These are phyloP conservation scores for Dactylellina sp. DNA, from an alignment of 2,329 filamentous ascomycete species.

Conservation along the genomic window DNA sequence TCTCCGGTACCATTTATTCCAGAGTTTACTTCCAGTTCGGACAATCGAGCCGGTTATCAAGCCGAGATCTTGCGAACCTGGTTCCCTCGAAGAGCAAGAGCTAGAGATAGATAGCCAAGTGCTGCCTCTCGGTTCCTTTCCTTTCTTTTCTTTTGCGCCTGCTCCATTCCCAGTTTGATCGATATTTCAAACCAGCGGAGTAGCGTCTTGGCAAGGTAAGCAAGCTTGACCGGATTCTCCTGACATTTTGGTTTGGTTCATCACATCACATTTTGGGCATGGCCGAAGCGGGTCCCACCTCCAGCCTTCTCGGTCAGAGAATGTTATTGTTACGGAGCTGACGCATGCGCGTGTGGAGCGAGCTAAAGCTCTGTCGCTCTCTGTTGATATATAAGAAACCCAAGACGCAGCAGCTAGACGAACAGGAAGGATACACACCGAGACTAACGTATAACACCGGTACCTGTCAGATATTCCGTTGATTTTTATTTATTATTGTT, in stretches of 20 bases:
- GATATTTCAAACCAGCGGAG: background rate
- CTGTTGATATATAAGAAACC: conserved; percentile 44
- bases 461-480: conserved; percentile 10
- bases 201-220: conserved; percentile 45
- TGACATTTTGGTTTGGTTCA: conserved; percentile 43
- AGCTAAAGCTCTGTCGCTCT: conserved; percentile 1
- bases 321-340: conserved; percentile 33
- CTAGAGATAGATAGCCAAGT: conserved; percentile 16
- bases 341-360: conserved; percentile 41
- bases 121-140: background rate
- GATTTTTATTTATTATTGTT: conserved; percentile 3
- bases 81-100: conserved; percentile 29
- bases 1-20: background rate
- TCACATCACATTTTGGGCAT: conserved; percentile 53
- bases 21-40: conserved; percentile 17
- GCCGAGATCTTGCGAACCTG: conserved; percentile 13
- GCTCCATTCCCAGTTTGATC: background rate
- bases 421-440: background rate
- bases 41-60: conserved; percentile 20
- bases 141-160: background rate
- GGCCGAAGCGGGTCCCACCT: conserved; percentile 10
- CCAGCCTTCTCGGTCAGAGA: conserved; percentile 13
- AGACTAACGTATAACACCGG: too few species aligned
- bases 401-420: conserved; percentile 31
- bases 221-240: conserved; percentile 47